These are phyloP conservation scores for Lolium perenne DNA, from an alignment of 176 grass and related monocot species.

Conservation along the genomic window DNA sequence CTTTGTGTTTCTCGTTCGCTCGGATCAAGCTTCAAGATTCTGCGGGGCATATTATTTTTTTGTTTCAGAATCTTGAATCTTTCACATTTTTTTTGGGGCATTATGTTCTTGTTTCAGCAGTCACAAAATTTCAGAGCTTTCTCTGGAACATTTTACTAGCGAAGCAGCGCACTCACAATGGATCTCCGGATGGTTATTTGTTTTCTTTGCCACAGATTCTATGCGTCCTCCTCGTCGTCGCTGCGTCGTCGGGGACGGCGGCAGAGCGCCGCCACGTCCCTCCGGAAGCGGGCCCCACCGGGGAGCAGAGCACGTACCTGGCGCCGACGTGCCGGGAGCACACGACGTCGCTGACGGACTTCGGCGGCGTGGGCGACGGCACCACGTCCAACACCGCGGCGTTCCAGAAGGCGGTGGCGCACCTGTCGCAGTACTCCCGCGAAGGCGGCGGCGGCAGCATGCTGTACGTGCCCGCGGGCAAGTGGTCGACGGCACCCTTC, in stretches of 20 bases:
- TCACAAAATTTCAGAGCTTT: not conserved
- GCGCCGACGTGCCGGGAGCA: constrained; percentile 69
- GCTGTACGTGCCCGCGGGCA: constrained; percentile 80
- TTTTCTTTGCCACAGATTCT: constrained; percentile 7
- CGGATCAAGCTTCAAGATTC: not conserved
- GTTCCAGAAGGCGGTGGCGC: constrained; percentile 74
- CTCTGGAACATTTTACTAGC: not conserved
- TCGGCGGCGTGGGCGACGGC: constrained; percentile 79
- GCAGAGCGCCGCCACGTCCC: constrained; percentile 6
- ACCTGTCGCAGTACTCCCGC: constrained; percentile 71
- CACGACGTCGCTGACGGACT: constrained; percentile 71
- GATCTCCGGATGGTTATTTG: not conserved
- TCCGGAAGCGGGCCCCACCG: not conserved
- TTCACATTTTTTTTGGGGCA: not conserved
- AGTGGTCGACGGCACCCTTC: constrained; percentile 92
- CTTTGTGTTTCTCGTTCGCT: not conserved
- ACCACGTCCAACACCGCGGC: constrained; percentile 83
- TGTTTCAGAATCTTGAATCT: not conserved
- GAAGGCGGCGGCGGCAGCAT: constrained; percentile 63
- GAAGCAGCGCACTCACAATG: not conserved
- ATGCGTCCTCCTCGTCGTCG: not conserved
- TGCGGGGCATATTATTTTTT: not conserved
- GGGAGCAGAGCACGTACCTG: constrained; percentile 59
- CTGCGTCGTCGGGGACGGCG: not conserved
- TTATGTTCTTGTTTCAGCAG: not conserved